A percentile compares a stretch with the other conserved stretches of the same genome.
phyloP scores from a whole-genome alignment of 768 basidiomycete species.

The Arthromyces matolae region DNA sequence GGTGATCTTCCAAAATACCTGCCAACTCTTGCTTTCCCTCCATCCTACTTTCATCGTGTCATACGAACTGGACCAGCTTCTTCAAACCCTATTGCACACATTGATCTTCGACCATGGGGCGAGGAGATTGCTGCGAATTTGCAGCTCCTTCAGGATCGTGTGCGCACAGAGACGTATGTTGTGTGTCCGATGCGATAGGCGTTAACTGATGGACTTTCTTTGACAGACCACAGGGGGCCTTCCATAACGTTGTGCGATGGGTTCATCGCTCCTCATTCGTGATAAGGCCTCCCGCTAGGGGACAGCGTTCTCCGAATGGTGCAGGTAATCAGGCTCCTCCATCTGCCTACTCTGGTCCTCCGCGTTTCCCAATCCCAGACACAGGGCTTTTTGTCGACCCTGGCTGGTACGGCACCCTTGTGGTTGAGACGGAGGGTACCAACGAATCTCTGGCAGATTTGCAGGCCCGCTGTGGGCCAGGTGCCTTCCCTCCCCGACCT shows the following conservation, averaged over 20 bases:
- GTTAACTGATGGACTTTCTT: slow-evolving; percentile 8
- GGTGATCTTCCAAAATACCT: slow-evolving; percentile 81
- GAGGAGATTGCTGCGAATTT: slow-evolving; percentile 70
- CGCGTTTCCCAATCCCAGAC: slow-evolving; percentile 52
- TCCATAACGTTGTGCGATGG: slow-evolving; percentile 84
- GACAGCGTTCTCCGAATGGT: slow-evolving; percentile 28
- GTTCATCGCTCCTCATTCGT: slow-evolving; percentile 76
- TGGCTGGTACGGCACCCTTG: slow-evolving; percentile 80
- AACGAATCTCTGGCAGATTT: slow-evolving; percentile 81
- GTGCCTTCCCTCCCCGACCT: slow-evolving; percentile 61
- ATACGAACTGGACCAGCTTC: slow-evolving; percentile 57
- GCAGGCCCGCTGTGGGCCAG: slow-evolving; percentile 65
- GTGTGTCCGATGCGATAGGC: not conserved
- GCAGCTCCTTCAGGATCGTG: slow-evolving; percentile 73
- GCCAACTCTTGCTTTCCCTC: slow-evolving; percentile 76
- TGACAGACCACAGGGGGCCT: slow-evolving; percentile 68
- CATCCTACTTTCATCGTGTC: slow-evolving; percentile 87
- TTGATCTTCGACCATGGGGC: slow-evolving; percentile 78
- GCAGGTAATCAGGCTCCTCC: slow-evolving; percentile 24
- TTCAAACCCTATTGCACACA: slow-evolving; percentile 61
- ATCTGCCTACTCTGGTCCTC: slow-evolving; percentile 15
- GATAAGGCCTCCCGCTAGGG: slow-evolving; percentile 46
- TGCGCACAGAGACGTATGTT: slow-evolving; percentile 77
- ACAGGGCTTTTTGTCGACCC: slow-evolving; percentile 61
- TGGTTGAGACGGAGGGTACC: slow-evolving; percentile 85